These are phyloP conservation scores for Fraxinus albicans DNA, from an alignment of 305 asterid species.

Conservation along the genomic window DNA sequence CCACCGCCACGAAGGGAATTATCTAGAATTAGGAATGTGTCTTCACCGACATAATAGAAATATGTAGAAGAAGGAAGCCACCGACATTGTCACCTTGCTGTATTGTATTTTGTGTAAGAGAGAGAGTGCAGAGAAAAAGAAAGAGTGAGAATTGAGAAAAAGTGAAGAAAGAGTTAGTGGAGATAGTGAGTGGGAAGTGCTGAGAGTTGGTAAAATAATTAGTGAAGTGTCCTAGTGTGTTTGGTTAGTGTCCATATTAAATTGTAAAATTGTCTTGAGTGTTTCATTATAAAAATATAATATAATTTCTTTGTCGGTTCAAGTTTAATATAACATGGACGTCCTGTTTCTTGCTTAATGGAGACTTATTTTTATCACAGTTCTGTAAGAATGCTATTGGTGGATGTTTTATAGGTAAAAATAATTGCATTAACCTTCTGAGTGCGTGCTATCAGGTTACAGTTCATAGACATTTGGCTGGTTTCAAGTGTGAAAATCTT, in stretches of 20 bases:
- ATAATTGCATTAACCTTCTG: neutral
- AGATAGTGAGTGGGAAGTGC: neutral
- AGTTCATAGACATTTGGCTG: neutral
- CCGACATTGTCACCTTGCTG: neutral
- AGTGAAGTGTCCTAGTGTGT: neutral
- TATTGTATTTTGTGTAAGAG: neutral
- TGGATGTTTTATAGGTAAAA: neutral
- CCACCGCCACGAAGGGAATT: neutral
- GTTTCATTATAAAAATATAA: no score
- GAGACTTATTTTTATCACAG: neutral
- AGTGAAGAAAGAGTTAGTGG: no score
- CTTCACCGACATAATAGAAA: neutral
- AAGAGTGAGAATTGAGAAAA: neutral
- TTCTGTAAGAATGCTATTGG: neutral
- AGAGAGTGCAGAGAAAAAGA: neutral
- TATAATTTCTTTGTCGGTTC: no score
- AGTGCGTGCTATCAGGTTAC: neutral
- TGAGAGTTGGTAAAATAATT: neutral
- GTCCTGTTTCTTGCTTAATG: neutral
- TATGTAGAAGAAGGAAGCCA: neutral
- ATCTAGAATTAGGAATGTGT: neutral
- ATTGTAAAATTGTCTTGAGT: no score
- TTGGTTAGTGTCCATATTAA: neutral
- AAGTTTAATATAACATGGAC: neutral
- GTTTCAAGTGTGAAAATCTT: neutral